phyloP scores from a whole-genome alignment of 2,329 filamentous ascomycete species.

The Ceratocystis alfenasii region DNA sequence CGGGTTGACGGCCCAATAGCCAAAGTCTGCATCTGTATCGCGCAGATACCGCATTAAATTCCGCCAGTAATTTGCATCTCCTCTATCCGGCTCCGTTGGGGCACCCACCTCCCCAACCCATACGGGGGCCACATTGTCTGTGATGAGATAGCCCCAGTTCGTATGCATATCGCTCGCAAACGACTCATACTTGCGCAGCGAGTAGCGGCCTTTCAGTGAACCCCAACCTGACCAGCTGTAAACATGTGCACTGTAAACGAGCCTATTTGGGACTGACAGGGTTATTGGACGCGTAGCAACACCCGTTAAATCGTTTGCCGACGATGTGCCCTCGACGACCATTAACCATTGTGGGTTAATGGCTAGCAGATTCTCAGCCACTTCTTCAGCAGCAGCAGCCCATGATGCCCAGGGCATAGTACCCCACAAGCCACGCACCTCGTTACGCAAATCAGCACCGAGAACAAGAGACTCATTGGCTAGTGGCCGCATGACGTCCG shows the following conservation, averaged over 20 bases:
- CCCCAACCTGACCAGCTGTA: conserved; percentile 63
- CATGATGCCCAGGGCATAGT: conserved; percentile 55
- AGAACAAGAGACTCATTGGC: conserved; percentile 49
- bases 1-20: conserved; percentile 59
- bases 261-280: conserved; percentile 41
- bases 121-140: conserved; percentile 38
- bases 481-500: conserved; percentile 49
- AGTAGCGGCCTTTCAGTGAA: conserved; percentile 46
- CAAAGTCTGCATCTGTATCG: conserved; percentile 50
- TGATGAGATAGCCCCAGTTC: conserved; percentile 55
- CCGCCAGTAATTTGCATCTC: conserved; percentile 53
- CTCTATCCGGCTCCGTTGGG: conserved; percentile 39
- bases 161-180: conserved; percentile 50
- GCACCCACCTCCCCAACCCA: conserved; percentile 59
- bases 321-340: conserved; percentile 55
- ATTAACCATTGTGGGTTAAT: conserved; percentile 54
- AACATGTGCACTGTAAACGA: conserved; percentile 58
- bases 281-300: conserved; percentile 44
- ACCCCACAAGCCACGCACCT: conserved; percentile 56
- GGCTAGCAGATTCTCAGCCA: conserved; percentile 47
- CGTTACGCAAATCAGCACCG: conserved; percentile 55
- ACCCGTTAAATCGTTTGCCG: conserved; percentile 51
- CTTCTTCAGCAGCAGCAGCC: conserved; percentile 52
- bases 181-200: conserved; percentile 48
- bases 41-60: conserved; percentile 50